These are phyloP conservation scores for Coniochaeta prunicola DNA, from an alignment of 2,329 filamentous ascomycete genomes.

Conservation along the genomic window DNA sequence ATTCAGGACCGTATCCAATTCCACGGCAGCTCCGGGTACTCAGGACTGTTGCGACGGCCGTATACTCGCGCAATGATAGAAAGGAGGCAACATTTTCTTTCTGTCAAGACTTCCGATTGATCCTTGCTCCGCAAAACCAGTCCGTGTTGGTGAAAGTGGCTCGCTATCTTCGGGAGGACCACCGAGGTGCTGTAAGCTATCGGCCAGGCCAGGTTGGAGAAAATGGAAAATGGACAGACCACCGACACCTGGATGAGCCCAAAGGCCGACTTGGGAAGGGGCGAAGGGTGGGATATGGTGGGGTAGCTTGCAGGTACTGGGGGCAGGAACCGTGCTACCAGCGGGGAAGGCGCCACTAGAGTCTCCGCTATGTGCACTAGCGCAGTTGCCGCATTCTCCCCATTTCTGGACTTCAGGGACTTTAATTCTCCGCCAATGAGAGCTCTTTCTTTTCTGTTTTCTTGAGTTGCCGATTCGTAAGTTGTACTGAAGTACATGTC, in stretches of 20 bases:
- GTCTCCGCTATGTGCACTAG: neutral
- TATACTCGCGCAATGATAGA: no score
- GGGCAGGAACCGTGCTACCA: neutral
- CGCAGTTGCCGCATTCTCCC: conserved; percentile 1
- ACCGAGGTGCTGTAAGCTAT: neutral
- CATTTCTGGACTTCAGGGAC: conserved; percentile 3
- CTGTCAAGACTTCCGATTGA: neutral
- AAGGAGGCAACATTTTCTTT: neutral
- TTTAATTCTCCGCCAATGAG: conserved; percentile 1
- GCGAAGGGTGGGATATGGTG: neutral
- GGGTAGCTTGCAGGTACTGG: neutral
- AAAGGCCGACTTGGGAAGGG: neutral
- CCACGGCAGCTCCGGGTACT: neutral
- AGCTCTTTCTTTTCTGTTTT: neutral
- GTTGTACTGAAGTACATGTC: neutral
- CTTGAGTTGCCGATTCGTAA: neutral
- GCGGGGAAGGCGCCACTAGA: conserved; percentile 2
- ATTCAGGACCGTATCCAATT: neutral
- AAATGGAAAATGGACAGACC: neutral
- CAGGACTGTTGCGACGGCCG: no score
- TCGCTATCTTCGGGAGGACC: neutral
- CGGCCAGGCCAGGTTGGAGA: neutral
- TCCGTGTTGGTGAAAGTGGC: neutral
- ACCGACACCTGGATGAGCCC: neutral
- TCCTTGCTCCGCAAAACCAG: neutral